Evolutionary conservation across 805 yeast genomes (phyloP).

Genomic region (Starmerella lactis-condensi): DNA sequence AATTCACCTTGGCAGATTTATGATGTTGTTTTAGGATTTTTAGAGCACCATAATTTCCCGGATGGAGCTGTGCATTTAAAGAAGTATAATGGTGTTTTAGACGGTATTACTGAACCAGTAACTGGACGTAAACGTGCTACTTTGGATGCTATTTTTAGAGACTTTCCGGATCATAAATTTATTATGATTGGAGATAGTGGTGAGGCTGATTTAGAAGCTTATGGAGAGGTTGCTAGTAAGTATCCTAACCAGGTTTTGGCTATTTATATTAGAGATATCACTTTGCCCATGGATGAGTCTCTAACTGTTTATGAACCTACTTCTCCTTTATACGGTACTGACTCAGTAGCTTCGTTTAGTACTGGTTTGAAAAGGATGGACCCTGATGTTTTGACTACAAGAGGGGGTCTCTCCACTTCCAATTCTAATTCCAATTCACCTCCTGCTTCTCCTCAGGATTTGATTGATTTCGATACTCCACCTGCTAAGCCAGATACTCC

Average conservation of each 20-base stretch:
- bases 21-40: conserved; percentile 38
- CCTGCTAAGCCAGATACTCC: too few relatives aligned
- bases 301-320: too few relatives aligned
- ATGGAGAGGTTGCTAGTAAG: conserved; percentile 43
- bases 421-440: too few relatives aligned
- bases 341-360: too few relatives aligned
- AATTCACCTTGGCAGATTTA: conserved; percentile 88
- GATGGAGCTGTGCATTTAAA: conserved; percentile 70
- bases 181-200: conserved; percentile 89
- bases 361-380: too few relatives aligned
- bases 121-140: conserved; percentile 59
- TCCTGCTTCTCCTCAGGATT: too few relatives aligned
- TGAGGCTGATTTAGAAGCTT: conserved; percentile 86
- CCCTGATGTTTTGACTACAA: too few relatives aligned
- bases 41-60: conserved; percentile 43
- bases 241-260: conserved; percentile 51
- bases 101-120: conserved; percentile 73
- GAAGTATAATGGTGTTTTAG: conserved; percentile 64
- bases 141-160: conserved; percentile 41
- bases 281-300: conserved; percentile 21
- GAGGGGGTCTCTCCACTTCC: too few relatives aligned
- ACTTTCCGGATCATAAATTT: conserved; percentile 62
- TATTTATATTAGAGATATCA: conserved; percentile 64
- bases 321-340: too few relatives aligned
- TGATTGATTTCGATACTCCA: too few relatives aligned